These are phyloP conservation scores for Herpotrichia juniperi DNA, from an alignment of 2,329 filamentous ascomycete genomes.

Conservation along the genomic window DNA sequence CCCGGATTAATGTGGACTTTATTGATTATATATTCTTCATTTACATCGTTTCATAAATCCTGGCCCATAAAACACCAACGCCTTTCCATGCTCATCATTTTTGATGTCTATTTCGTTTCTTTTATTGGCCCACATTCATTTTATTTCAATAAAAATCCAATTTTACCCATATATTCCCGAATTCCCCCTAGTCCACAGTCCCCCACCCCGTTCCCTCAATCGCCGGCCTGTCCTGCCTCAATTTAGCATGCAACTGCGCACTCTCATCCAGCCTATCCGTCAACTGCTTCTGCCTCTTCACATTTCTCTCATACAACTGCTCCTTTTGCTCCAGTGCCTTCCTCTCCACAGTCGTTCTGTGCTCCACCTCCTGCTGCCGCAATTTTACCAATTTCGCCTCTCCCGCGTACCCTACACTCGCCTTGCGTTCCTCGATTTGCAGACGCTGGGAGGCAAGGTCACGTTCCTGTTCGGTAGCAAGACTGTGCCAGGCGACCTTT, in stretches of 20 bases:
- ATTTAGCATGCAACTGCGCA: conserved; percentile 34
- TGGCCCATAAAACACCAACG: too few relatives aligned
- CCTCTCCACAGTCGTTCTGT: conserved; percentile 31
- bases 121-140: too few relatives aligned
- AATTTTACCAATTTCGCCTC: conserved; percentile 30
- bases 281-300: conserved; percentile 36
- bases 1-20: too few relatives aligned
- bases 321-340: conserved; percentile 40
- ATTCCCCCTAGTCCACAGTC: neutral
- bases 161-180: too few relatives aligned
- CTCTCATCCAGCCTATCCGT: conserved; percentile 38
- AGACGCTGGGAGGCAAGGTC: conserved; percentile 27
- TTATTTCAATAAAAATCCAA: too few relatives aligned
- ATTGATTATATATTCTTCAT: too few relatives aligned
- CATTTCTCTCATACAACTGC: conserved; percentile 39
- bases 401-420: conserved; percentile 15
- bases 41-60: too few relatives aligned
- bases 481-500: conserved; percentile 35
- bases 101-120: too few relatives aligned
- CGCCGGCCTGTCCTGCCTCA: conserved; percentile 33
- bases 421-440: conserved; percentile 30
- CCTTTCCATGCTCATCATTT: too few relatives aligned
- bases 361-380: conserved; percentile 33
- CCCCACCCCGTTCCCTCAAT: conserved; percentile 27
- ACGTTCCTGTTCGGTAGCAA: conserved; percentile 36